These are phyloP conservation scores for Hyaloperonospora arabidopsidis DNA, from an alignment of 352 stramenopile species.

Conservation along the genomic window DNA sequence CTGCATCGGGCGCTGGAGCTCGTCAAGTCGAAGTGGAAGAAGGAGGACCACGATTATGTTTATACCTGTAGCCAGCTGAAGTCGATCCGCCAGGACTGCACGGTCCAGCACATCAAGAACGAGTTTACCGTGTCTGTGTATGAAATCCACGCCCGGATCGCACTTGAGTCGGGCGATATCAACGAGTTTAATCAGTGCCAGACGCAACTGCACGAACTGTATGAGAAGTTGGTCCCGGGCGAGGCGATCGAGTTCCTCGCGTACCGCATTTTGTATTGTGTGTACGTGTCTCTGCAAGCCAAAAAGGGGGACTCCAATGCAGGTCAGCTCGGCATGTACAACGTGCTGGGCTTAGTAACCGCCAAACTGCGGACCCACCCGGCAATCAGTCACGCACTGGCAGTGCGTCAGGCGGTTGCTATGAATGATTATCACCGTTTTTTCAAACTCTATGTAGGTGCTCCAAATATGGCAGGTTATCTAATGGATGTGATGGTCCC, in stretches of 20 bases:
- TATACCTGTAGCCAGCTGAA: conserved; percentile 98
- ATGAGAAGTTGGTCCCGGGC: conserved; percentile 69
- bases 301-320: conserved; percentile 82
- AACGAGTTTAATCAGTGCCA: conserved; percentile 95
- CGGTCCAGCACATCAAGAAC: conserved; percentile 95
- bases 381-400: conserved; percentile 63
- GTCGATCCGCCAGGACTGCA: conserved; percentile 98
- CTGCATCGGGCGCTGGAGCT: conserved; percentile 84
- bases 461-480: conserved; percentile 87
- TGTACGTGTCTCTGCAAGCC: conserved; percentile 84
- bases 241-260: conserved; percentile 79
- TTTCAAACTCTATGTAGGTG: conserved; percentile 81
- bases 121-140: conserved; percentile 96
- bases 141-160: conserved; percentile 94
- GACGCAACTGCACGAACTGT: conserved; percentile 84
- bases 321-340: conserved; percentile 81
- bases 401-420: conserved; percentile 71
- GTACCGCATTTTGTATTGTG: conserved; percentile 86
- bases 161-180: conserved; percentile 92
- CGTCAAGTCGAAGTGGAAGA: conserved; percentile 85
- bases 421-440: conserved; percentile 86
- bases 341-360: conserved; percentile 55
- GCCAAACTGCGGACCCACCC: conserved; percentile 41
- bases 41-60: conserved; percentile 85
- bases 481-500: conserved; percentile 84